A percentile compares a stretch with the other conserved stretches of the same genome.
Evolutionary conservation across 2,329 filamentous ascomycete genomes (phyloP).

Genomic region (Aspergillus ustus): DNA sequence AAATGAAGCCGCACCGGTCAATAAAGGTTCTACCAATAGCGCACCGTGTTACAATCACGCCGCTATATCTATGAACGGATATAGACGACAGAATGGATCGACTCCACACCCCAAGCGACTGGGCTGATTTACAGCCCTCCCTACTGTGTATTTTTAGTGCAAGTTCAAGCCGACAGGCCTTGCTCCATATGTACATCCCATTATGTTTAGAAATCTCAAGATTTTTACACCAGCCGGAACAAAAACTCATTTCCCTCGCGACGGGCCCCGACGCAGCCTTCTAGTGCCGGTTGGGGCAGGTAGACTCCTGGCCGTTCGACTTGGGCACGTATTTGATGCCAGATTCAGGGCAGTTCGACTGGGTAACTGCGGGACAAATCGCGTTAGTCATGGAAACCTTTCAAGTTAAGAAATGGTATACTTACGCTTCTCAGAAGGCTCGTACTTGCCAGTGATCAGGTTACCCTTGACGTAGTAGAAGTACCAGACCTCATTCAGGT

Average conservation of each 20-base stretch:
- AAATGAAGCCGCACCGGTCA: neutral
- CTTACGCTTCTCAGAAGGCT: constrained; percentile 56
- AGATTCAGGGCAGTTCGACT: constrained; percentile 64
- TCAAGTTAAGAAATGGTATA: constrained; percentile 10
- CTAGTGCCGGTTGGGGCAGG: neutral
- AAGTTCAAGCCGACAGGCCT: neutral
- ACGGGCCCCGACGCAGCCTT: neutral
- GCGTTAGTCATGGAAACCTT: neutral
- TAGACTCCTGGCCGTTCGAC: constrained; percentile 21
- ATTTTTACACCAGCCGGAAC: neutral
- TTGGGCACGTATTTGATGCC: constrained; percentile 72
- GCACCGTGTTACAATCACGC: neutral
- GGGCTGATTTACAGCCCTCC: too few species aligned
- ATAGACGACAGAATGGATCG: neutral
- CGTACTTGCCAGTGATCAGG: constrained; percentile 64
- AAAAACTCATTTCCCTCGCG: neutral
- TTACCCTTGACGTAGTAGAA: constrained; percentile 58
- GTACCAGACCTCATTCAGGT: constrained; percentile 62
- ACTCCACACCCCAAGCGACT: neutral
- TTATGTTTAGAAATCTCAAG: neutral
- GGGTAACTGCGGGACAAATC: constrained; percentile 26
- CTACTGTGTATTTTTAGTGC: neutral
- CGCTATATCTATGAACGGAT: neutral
- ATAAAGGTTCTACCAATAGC: neutral
- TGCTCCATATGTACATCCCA: neutral